Conservation (phyloP, 176 grass and related monocot genomes). For the Ampelocalamus luodianensis region DNA sequence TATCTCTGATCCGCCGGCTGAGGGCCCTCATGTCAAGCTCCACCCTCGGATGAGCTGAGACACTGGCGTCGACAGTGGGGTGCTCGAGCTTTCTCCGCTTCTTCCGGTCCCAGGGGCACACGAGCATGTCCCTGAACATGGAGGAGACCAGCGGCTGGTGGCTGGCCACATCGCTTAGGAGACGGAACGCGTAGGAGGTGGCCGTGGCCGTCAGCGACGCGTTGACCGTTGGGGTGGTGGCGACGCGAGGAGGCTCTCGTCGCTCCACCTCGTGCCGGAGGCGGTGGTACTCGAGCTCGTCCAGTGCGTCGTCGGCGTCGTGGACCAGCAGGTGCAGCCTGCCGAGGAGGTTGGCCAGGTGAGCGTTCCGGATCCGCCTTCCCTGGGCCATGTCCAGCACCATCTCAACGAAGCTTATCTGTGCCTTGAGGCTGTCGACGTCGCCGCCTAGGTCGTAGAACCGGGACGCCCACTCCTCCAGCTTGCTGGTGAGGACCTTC, state of each 20-base stretch:
- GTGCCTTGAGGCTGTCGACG: background rate
- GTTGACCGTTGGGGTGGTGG: background rate
- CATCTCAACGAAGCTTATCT: background rate
- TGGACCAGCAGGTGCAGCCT: background rate
- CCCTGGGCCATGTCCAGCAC: background rate
- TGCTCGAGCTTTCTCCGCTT: background rate
- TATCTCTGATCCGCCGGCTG: background rate
- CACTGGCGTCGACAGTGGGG: background rate
- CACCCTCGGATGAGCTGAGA: background rate
- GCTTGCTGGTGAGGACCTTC: background rate
- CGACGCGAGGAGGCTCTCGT: background rate
- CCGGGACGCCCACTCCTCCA: background rate
- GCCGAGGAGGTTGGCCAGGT: background rate
- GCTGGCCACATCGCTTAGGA: background rate
- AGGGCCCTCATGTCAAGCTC: background rate
- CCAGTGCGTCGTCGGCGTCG: background rate
- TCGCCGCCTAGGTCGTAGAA: background rate
- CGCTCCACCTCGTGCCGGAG: background rate
- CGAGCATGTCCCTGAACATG: background rate
- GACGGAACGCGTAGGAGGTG: background rate
- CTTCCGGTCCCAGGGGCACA: background rate
- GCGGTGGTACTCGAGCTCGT: background rate
- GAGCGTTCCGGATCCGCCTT: background rate
- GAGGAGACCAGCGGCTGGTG: background rate
- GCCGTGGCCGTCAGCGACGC: background rate